phyloP scores from a whole-genome alignment of 1,139 yeast genomes.

The Blastobotrys malaysiensis region DNA sequence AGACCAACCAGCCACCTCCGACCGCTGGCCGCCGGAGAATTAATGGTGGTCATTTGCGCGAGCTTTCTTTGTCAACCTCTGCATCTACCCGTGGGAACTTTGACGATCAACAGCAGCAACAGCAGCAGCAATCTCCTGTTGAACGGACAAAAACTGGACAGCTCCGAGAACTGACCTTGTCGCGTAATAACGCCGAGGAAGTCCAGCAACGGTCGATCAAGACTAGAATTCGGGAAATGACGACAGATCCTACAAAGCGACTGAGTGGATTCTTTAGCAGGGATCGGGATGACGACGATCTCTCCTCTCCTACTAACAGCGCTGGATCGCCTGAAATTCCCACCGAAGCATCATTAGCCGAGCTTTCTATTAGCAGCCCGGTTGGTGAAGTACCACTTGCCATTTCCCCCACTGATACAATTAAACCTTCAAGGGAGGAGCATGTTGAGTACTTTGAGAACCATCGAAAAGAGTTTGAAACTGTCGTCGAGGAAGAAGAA shows the following conservation, averaged over 20 bases:
- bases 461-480: neutral
- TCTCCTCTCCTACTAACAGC: neutral
- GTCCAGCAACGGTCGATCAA: neutral
- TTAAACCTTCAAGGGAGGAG: neutral
- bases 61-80: constrained; percentile 8
- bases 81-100: neutral
- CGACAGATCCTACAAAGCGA: neutral
- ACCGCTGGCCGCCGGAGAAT: constrained; percentile 7
- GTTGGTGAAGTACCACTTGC: neutral
- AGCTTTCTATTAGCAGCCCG: neutral
- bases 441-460: neutral
- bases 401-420: neutral
- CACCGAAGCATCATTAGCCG: neutral
- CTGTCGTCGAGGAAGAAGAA: neutral
- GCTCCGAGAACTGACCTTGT: constrained; percentile 5
- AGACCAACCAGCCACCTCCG: neutral
- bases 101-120: constrained; percentile 1
- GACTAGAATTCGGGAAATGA: neutral
- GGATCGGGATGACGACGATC: neutral
- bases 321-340: neutral
- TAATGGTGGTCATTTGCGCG: constrained; percentile 12
- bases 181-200: neutral
- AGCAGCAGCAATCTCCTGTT: neutral
- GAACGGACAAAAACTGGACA: neutral
- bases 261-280: neutral